phyloP scores from a whole-genome alignment of 106 monocot genomes.

The Agapanthus africanus region DNA sequence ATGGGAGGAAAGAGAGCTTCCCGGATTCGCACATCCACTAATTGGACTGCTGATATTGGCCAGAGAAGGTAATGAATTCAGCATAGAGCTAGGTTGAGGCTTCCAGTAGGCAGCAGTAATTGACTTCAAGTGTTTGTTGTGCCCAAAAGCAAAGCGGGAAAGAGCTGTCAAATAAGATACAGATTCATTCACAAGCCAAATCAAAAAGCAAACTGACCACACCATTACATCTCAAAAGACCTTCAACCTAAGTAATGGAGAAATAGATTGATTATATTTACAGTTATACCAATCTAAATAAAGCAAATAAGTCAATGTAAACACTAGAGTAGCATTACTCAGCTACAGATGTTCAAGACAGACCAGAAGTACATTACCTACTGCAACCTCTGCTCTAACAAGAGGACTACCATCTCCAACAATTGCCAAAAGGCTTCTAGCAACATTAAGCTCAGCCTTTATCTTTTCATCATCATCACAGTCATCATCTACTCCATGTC shows the following conservation, averaged over 20 bases:
- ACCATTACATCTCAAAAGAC: too few species aligned
- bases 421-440: conserved; percentile 54
- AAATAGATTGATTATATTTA: too few species aligned
- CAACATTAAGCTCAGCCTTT: conserved; percentile 69
- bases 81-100: conserved; percentile 34
- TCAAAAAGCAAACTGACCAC: too few species aligned
- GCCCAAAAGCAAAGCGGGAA: conserved; percentile 84
- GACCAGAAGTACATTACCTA: conserved; percentile 56
- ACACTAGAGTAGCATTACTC: too few species aligned
- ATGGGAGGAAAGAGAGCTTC: conserved; percentile 37
- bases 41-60: conserved; percentile 33
- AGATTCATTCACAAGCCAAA: too few species aligned
- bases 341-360: too few species aligned
- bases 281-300: too few species aligned
- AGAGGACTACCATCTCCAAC: conserved; percentile 85
- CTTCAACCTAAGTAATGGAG: too few species aligned
- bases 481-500: conserved; percentile 60
- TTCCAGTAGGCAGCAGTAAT: conserved; percentile 85
- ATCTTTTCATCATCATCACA: conserved; percentile 81
- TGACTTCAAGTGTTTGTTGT: conserved; percentile 74
- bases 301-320: too few species aligned
- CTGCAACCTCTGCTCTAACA: conserved; percentile 88
- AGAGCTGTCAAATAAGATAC: conserved; percentile 54
- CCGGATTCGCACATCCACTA: conserved; percentile 26
- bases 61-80: conserved; percentile 53